Conservation (phyloP, 495 filamentous ascomycete genomes). For the Neurospora tetrasperma region DNA sequence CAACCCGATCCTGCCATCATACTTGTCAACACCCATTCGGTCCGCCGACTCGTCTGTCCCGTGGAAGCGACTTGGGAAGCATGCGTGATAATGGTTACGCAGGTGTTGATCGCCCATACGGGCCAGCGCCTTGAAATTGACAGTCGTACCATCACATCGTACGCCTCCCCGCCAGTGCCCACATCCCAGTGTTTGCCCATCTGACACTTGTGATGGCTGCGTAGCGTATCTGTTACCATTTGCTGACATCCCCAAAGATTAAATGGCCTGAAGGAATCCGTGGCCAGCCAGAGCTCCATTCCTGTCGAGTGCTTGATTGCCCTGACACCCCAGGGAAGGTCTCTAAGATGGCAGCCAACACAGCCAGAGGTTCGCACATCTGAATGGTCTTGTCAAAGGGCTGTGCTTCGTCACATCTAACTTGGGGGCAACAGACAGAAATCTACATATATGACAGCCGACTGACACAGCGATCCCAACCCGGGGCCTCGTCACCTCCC, state of each 20-base stretch:
- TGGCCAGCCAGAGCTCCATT: slow-evolving; percentile 56
- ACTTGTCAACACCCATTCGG: neutral
- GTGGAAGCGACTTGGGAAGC: slow-evolving; percentile 8
- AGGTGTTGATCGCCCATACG: slow-evolving; percentile 80
- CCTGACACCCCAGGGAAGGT: slow-evolving; percentile 72
- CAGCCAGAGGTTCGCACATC: slow-evolving; percentile 56
- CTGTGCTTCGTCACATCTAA: slow-evolving; percentile 3
- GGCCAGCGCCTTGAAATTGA: slow-evolving; percentile 73
- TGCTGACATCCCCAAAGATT: slow-evolving; percentile 16
- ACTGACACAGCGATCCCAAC: slow-evolving; percentile 42
- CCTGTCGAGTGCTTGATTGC: slow-evolving; percentile 62
- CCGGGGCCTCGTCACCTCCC: slow-evolving; percentile 28
- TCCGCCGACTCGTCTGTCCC: neutral
- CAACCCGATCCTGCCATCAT: neutral
- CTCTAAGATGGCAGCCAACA: slow-evolving; percentile 64
- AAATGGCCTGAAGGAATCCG: slow-evolving; percentile 62
- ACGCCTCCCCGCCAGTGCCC: slow-evolving; percentile 23
- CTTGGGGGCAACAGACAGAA: slow-evolving; percentile 49
- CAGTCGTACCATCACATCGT: slow-evolving; percentile 58
- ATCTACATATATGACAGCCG: slow-evolving; percentile 80
- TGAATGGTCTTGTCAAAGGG: neutral
- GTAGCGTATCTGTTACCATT: neutral
- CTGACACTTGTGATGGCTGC: slow-evolving; percentile 3
- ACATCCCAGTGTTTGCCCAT: neutral
- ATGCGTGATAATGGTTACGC: slow-evolving; percentile 48